Evolutionary conservation across 108 stramenopile genomes (phyloP).

Genomic region (Cyclotella choctawhatcheeana): DNA sequence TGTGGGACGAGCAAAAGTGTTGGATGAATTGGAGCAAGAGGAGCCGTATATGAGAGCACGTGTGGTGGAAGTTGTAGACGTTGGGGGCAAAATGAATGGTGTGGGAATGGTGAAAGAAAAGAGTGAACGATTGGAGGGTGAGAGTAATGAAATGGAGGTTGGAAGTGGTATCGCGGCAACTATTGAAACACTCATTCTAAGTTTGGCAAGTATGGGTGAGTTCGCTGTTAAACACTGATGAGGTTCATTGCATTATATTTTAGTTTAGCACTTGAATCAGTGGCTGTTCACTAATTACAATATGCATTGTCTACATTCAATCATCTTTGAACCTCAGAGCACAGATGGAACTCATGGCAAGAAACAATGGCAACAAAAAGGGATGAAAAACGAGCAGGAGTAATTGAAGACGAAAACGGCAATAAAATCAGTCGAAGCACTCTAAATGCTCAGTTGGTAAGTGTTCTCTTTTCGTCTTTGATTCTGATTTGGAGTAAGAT

Average conservation of each 20-base stretch:
- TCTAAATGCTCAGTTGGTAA: constrained; percentile 33
- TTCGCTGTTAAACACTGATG: background rate
- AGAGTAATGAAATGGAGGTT: constrained; percentile 42
- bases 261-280: no score
- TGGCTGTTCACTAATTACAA: no score
- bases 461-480: no score
- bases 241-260: no score
- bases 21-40: constrained; percentile 58
- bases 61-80: constrained; percentile 65
- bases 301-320: no score
- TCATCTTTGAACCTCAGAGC: background rate
- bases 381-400: background rate
- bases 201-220: constrained; percentile 64
- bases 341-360: background rate
- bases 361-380: background rate
- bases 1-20: constrained; percentile 67
- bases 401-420: background rate
- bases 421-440: background rate
- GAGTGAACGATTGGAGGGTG: constrained; percentile 3
- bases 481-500: no score
- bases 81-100: constrained; percentile 33
- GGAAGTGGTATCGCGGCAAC: constrained; percentile 60
- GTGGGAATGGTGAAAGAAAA: constrained; percentile 22
- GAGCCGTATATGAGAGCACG: constrained; percentile 69
- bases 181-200: constrained; percentile 62